phyloP scores from a whole-genome alignment of 1,284 basidiomycete species.

The Malassezia globosa region DNA sequence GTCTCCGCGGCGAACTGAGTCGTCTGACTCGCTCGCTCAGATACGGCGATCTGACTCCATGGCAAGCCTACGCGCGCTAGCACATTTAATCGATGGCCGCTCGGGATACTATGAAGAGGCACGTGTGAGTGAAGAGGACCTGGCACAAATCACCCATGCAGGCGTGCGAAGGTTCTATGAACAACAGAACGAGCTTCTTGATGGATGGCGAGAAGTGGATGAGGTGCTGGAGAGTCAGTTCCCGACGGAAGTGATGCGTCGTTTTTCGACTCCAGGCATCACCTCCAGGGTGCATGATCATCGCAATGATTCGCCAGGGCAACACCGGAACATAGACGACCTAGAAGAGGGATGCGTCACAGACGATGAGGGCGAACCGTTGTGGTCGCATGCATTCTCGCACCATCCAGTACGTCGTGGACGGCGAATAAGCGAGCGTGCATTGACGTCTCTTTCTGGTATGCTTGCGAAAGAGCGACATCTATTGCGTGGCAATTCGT shows the following conservation, averaged over 20 bases:
- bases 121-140: slow-evolving; percentile 23
- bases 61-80: slow-evolving; percentile 31
- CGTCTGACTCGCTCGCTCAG: background rate
- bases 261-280: slow-evolving; percentile 21
- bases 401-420: slow-evolving; percentile 6
- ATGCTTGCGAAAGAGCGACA: background rate
- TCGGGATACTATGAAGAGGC: slow-evolving; percentile 36
- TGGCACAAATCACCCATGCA: slow-evolving; percentile 20
- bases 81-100: slow-evolving; percentile 35
- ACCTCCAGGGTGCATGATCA: too few relatives aligned
- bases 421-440: slow-evolving; percentile 18
- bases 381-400: slow-evolving; percentile 8
- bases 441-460: slow-evolving; percentile 12
- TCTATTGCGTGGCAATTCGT: background rate
- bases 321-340: slow-evolving; percentile 16
- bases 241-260: slow-evolving; percentile 39
- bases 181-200: slow-evolving; percentile 34
- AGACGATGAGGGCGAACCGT: slow-evolving; percentile 23
- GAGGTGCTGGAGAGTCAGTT: slow-evolving; percentile 44
- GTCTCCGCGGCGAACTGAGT: background rate
- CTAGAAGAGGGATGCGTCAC: slow-evolving; percentile 29
- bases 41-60: slow-evolving; percentile 24
- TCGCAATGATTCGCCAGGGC: slow-evolving; percentile 14
- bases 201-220: slow-evolving; percentile 43
- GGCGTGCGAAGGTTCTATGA: slow-evolving; percentile 35